Evolutionary conservation across 2,329 filamentous ascomycete genomes (phyloP).

Genomic region (Aspergillus aculeatinus): DNA sequence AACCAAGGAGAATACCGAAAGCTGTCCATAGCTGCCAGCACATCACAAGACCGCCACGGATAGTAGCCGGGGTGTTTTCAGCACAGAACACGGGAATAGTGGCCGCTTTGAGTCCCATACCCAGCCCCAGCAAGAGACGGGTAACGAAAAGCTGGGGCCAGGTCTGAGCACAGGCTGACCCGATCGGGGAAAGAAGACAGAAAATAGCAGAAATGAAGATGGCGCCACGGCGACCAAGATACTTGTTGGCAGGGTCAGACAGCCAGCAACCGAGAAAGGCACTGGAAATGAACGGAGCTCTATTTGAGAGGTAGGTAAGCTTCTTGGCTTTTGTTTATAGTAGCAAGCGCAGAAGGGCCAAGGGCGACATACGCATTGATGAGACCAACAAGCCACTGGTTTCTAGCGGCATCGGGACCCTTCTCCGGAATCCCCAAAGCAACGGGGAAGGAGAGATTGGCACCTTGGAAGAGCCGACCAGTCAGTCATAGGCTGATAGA

Average conservation of each 20-base stretch:
- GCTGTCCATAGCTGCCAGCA: constrained; percentile 56
- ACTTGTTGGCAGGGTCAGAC: constrained; percentile 63
- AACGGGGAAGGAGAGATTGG: constrained; percentile 52
- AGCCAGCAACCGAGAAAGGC: constrained; percentile 63
- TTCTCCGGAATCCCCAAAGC: constrained; percentile 47
- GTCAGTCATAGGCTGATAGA: neutral
- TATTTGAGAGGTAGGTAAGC: constrained; percentile 13
- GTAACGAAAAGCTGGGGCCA: constrained; percentile 60
- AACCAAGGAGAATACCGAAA: constrained; percentile 67
- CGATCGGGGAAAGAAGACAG: constrained; percentile 67
- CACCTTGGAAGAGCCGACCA: constrained; percentile 20
- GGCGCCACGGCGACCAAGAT: constrained; percentile 60
- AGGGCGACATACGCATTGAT: constrained; percentile 53
- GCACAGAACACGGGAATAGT: constrained; percentile 57
- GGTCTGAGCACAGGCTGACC: constrained; percentile 60
- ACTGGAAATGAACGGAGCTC: constrained; percentile 55
- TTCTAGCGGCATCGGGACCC: constrained; percentile 40
- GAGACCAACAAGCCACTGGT: constrained; percentile 64
- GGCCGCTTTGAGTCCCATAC: constrained; percentile 62
- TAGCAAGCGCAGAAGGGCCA: constrained; percentile 25
- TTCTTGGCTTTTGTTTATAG: neutral
- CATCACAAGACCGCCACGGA: constrained; percentile 59
- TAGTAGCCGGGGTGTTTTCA: constrained; percentile 55
- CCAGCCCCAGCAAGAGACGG: constrained; percentile 59
- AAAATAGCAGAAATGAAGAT: constrained; percentile 65